phyloP scores from a whole-genome alignment of 2,329 filamentous ascomycete species.

The Pseudocercospora fuligena region DNA sequence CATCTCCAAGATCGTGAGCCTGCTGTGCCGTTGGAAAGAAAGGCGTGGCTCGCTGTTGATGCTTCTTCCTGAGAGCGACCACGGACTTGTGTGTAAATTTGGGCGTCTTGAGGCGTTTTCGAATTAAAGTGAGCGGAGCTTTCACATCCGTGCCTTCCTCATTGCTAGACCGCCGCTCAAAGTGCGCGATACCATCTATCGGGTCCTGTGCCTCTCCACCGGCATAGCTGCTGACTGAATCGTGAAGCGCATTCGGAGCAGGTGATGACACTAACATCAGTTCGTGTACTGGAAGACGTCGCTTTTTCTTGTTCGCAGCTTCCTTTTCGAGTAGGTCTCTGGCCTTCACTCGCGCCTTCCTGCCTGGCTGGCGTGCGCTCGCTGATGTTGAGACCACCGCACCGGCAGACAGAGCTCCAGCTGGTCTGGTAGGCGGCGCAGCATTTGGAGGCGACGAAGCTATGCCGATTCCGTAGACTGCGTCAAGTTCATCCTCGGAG shows the following conservation, averaged over 20 bases:
- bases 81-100: conserved; percentile 30
- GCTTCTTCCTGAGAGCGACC: conserved; percentile 21
- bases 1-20: conserved; percentile 25
- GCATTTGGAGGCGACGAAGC: conserved; percentile 11
- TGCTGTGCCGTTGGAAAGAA: conserved; percentile 7
- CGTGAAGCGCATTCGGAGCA: not conserved
- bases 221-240: conserved; percentile 10
- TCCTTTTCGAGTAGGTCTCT: not conserved
- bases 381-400: not conserved
- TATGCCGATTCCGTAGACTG: conserved; percentile 25
- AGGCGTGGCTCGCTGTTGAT: conserved; percentile 13
- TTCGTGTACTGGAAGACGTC: conserved; percentile 30
- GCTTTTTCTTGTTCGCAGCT: not conserved
- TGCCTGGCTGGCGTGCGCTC: not conserved
- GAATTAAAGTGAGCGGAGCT: conserved; percentile 29
- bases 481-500: conserved; percentile 35
- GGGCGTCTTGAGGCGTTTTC: conserved; percentile 31
- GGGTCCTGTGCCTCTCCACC: conserved; percentile 26
- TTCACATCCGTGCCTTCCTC: conserved; percentile 5
- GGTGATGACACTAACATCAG: conserved; percentile 26
- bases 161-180: not conserved
- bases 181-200: conserved; percentile 21
- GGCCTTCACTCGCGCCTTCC: not conserved
- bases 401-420: not conserved
- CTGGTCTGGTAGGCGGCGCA: not conserved